Evolutionary conservation across 139 green algal genomes (phyloP).

Genomic region (Closterium sp.): DNA sequence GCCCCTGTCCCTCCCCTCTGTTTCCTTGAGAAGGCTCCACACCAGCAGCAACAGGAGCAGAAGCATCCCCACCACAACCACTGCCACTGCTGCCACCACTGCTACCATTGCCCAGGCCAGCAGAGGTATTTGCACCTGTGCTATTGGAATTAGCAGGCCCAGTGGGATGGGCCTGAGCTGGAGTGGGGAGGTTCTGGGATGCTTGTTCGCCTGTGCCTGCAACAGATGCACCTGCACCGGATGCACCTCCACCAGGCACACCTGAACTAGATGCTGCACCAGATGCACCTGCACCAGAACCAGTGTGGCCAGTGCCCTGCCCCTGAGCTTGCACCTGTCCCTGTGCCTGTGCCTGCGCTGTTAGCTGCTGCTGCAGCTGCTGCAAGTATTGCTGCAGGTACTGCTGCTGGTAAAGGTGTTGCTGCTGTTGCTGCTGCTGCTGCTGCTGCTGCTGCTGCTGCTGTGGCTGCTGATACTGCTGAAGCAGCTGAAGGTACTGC

Average conservation of each 20-base stretch:
- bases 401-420: not conserved
- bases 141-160: not conserved
- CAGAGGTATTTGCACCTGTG: not conserved
- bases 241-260: not conserved
- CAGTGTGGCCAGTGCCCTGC: too few relatives aligned
- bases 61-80: not conserved
- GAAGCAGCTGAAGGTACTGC: not conserved
- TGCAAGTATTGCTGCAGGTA: not conserved
- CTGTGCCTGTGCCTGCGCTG: not conserved
- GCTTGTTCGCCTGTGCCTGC: not conserved
- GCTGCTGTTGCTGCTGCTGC: not conserved
- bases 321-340: not conserved
- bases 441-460: not conserved
- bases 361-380: not conserved
- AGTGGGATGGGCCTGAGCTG: not conserved
- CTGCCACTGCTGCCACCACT: not conserved
- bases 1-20: not conserved
- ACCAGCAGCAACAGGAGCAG: not conserved
- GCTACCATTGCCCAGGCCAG: not conserved
- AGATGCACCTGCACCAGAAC: not conserved
- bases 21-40: not conserved
- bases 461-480: not conserved
- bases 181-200: not conserved
- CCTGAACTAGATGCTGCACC: not conserved
- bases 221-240: too few relatives aligned